These are phyloP conservation scores for Irpex sp. DNA, from an alignment of 1,284 basidiomycete species.

Conservation along the genomic window DNA sequence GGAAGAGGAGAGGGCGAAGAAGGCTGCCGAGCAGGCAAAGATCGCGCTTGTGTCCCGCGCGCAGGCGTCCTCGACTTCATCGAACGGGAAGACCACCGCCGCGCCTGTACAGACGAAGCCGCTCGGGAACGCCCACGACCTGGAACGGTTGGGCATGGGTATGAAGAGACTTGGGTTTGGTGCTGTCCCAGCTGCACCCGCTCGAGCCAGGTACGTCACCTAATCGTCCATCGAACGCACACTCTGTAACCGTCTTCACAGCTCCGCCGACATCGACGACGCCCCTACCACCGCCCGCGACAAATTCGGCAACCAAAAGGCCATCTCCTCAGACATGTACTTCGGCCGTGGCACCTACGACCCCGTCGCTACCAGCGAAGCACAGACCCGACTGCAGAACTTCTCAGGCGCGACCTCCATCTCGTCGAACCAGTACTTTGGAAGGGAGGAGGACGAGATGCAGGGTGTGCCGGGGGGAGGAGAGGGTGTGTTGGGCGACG, in stretches of 20 bases:
- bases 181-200: constrained; percentile 57
- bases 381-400: constrained; percentile 75
- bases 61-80: constrained; percentile 23
- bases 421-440: constrained; percentile 95
- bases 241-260: constrained; percentile 12
- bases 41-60: constrained; percentile 29
- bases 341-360: constrained; percentile 92
- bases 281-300: constrained; percentile 82
- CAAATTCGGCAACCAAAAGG: constrained; percentile 91
- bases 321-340: constrained; percentile 97
- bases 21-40: constrained; percentile 48
- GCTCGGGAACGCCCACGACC: constrained; percentile 41
- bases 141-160: constrained; percentile 73
- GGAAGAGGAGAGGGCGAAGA: constrained; percentile 58
- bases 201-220: constrained; percentile 43
- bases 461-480: constrained; percentile 36
- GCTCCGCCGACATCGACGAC: constrained; percentile 52
- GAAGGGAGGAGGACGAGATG: constrained; percentile 84
- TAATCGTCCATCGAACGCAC: constrained; percentile 1
- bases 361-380: constrained; percentile 67
- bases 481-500: constrained; percentile 57
- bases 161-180: constrained; percentile 89
- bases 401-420: constrained; percentile 95
- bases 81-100: constrained; percentile 25
- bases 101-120: constrained; percentile 24